Percentiles rank a stretch among this genome's conserved stretches.
phyloP scores from a whole-genome alignment of 345 rosid genomes.

The Barbarea vulgaris region DNA sequence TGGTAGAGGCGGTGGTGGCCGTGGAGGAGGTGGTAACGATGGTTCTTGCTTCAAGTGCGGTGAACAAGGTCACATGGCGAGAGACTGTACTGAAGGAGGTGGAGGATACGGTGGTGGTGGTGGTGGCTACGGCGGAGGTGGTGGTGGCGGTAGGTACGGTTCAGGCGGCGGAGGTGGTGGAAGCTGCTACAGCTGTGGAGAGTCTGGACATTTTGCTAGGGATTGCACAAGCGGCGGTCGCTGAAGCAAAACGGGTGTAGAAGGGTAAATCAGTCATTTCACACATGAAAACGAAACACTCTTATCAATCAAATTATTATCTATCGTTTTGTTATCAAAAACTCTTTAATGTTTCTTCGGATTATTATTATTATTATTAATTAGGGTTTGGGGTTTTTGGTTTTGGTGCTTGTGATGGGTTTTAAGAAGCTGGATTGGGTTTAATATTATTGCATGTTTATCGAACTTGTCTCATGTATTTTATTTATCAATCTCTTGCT shows the following conservation, averaged over 20 bases:
- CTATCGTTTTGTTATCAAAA: background rate
- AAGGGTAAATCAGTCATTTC: background rate
- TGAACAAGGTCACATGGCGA: slow-evolving; percentile 42
- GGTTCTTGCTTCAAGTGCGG: slow-evolving; percentile 50
- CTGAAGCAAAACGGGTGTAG: slow-evolving; percentile 23
- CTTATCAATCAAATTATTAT: background rate
- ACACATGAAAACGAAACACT: background rate
- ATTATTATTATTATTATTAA: slow-evolving; percentile 1
- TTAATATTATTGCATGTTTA: background rate
- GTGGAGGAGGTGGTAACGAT: slow-evolving; percentile 54
- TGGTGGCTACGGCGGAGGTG: slow-evolving; percentile 33
- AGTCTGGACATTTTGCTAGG: slow-evolving; percentile 77
- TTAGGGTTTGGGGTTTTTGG: slow-evolving; percentile 25
- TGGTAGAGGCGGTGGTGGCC: slow-evolving; percentile 46
- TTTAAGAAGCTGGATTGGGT: slow-evolving; percentile 3
- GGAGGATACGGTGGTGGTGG: slow-evolving; percentile 53
- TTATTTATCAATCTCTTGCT: background rate
- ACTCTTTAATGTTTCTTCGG: background rate
- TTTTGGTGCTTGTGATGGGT: slow-evolving; percentile 32
- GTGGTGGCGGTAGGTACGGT: slow-evolving; percentile 45
- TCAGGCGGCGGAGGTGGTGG: slow-evolving; percentile 50
- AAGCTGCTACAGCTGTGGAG: slow-evolving; percentile 80
- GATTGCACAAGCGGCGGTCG: slow-evolving; percentile 67
- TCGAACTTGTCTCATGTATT: background rate
- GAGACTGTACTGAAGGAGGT: slow-evolving; percentile 48